Evolutionary conservation across 257 asterid genomes (phyloP).

Genomic region (Solanum stenotomum): DNA sequence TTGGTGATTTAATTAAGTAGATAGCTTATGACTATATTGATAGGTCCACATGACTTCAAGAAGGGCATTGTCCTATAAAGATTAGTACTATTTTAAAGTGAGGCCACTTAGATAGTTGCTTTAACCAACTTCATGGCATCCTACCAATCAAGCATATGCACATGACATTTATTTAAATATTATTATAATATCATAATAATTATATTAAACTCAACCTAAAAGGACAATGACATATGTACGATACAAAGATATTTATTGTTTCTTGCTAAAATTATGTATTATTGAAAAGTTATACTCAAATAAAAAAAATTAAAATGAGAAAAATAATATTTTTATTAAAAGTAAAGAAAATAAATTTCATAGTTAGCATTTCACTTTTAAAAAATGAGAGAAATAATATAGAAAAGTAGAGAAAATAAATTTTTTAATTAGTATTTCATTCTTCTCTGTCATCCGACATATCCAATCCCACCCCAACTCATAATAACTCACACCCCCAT

Average conservation of each 20-base stretch:
- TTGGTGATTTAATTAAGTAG: not conserved
- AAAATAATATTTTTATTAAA: too few relatives aligned
- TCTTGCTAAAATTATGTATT: not conserved
- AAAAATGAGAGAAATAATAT: not conserved
- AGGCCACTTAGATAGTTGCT: not conserved
- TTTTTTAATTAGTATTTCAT: not conserved
- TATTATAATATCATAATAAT: not conserved
- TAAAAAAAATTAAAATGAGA: not conserved
- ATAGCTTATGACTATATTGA: not conserved
- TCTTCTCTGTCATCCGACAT: not conserved
- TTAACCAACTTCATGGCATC: not conserved
- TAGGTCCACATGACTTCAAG: not conserved
- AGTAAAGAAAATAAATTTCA: not conserved
- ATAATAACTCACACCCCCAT: not conserved
- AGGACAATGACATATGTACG: not conserved
- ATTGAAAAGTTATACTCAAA: not conserved
- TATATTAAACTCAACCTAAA: not conserved
- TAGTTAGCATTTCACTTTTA: too few relatives aligned
- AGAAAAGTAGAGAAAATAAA: not conserved
- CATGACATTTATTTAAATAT: not conserved
- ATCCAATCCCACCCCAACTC: not conserved
- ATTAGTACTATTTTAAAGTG: not conserved
- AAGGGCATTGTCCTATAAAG: not conserved
- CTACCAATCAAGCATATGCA: not conserved
- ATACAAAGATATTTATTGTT: not conserved